Conservation (phyloP, 495 filamentous ascomycete species). For the Clavariopsis aquatica region DNA sequence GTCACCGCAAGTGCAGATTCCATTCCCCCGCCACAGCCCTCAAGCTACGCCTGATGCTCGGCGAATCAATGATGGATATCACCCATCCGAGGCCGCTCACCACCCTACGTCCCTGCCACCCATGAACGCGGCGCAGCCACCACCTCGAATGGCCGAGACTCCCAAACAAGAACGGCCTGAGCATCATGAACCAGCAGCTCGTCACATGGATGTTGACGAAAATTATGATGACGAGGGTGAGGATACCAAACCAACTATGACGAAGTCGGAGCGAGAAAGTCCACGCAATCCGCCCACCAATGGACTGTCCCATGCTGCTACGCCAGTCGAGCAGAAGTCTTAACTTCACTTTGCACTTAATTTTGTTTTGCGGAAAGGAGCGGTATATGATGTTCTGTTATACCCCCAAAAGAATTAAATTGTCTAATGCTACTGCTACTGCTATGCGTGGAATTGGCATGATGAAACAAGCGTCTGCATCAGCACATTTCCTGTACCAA, state of each 20-base stretch:
- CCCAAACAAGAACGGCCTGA: slow-evolving; percentile 38
- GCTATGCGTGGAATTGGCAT: not conserved
- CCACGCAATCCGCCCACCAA: slow-evolving; percentile 40
- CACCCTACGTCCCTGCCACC: slow-evolving; percentile 73
- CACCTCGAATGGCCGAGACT: slow-evolving; percentile 35
- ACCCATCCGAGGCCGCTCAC: slow-evolving; percentile 88
- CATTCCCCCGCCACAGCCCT: slow-evolving; percentile 69
- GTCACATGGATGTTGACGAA: slow-evolving; percentile 97
- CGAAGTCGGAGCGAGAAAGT: slow-evolving; percentile 49
- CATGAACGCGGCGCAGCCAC: slow-evolving; percentile 45
- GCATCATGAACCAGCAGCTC: slow-evolving; percentile 71
- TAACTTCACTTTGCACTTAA: not conserved
- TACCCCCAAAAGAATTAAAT: not conserved
- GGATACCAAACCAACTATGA: slow-evolving; percentile 74
- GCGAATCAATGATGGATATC: slow-evolving; percentile 69
- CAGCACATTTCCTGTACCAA: not conserved
- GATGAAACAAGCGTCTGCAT: not conserved
- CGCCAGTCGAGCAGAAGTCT: slow-evolving; percentile 37
- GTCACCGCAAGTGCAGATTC: slow-evolving; percentile 25
- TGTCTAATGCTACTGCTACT: not conserved
- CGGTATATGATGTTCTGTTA: not conserved
- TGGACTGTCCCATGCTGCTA: slow-evolving; percentile 38
- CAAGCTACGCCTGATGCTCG: slow-evolving; percentile 73
- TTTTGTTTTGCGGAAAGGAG: not conserved
- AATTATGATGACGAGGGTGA: slow-evolving; percentile 88